phyloP scores from a whole-genome alignment of 1,284 basidiomycete genomes.

The Trametes hirsuta region DNA sequence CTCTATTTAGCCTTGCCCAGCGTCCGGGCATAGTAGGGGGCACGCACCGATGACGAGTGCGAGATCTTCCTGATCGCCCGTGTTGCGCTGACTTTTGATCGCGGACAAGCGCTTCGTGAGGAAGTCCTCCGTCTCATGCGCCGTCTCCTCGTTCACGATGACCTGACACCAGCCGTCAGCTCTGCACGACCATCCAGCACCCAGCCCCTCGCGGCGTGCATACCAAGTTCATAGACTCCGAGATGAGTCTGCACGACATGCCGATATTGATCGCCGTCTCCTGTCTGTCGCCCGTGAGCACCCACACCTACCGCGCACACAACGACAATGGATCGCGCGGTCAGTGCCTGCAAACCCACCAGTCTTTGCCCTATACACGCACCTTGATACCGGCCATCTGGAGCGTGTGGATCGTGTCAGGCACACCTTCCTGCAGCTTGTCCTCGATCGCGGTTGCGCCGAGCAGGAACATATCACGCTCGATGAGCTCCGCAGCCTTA shows the following conservation, averaged over 20 bases:
- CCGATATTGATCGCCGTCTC: slow-evolving; percentile 99
- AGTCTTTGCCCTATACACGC: slow-evolving; percentile 9
- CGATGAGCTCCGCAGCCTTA: slow-evolving; percentile 93
- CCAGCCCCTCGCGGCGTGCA: slow-evolving; percentile 29
- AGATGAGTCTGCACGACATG: slow-evolving; percentile 94
- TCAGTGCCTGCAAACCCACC: not conserved
- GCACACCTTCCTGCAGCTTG: slow-evolving; percentile 98
- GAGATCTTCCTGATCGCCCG: slow-evolving; percentile 93
- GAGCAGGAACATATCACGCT: slow-evolving; percentile 89
- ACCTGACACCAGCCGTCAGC: slow-evolving; percentile 43
- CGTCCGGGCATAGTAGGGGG: not conserved
- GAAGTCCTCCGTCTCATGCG: slow-evolving; percentile 84
- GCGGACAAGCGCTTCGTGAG: slow-evolving; percentile 87
- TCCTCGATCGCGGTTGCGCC: slow-evolving; percentile 99
- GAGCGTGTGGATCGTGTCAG: slow-evolving; percentile 96
- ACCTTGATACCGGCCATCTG: slow-evolving; percentile 98
- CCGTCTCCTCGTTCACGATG: slow-evolving; percentile 91
- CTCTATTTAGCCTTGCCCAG: no score
- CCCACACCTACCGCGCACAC: slow-evolving; percentile 77
- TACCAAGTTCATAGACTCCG: slow-evolving; percentile 98
- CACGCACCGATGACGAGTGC: slow-evolving; percentile 89
- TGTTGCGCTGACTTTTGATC: slow-evolving; percentile 90
- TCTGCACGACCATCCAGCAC: not conserved
- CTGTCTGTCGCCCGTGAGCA: slow-evolving; percentile 96
- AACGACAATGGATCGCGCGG: not conserved